phyloP scores from a whole-genome alignment of 2,329 filamentous ascomycete species.

The Mollisia scopiformis region DNA sequence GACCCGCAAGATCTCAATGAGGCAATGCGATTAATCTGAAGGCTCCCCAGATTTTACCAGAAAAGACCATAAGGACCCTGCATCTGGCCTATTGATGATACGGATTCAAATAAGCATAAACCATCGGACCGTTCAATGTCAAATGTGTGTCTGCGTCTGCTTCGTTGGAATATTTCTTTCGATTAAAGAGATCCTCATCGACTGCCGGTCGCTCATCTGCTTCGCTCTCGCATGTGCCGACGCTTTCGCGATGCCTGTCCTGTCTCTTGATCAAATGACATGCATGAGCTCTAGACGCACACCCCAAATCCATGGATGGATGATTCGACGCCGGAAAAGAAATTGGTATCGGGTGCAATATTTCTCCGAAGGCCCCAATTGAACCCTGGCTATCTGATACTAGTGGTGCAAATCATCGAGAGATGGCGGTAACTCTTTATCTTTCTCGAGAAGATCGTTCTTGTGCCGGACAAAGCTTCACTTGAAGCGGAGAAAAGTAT shows the following conservation, averaged over 20 bases:
- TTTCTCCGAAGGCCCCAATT: neutral
- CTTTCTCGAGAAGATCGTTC: neutral
- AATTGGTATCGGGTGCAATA: neutral
- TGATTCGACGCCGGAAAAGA: neutral
- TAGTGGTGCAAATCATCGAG: neutral
- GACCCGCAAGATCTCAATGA: neutral
- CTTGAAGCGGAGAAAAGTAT: slow-evolving; percentile 1
- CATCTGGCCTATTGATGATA: neutral
- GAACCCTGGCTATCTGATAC: neutral
- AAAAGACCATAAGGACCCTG: neutral
- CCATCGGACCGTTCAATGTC: neutral
- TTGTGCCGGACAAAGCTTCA: slow-evolving; percentile 5
- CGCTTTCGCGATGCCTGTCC: slow-evolving; percentile 1
- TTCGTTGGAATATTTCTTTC: no score
- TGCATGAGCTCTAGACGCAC: slow-evolving; percentile 15
- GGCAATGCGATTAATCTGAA: neutral
- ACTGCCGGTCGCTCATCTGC: slow-evolving; percentile 15
- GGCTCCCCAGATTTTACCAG: neutral
- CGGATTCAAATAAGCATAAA: neutral
- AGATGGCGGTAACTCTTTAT: neutral
- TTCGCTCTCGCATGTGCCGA: slow-evolving; percentile 17
- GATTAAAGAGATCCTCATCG: no score
- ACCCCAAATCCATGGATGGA: neutral
- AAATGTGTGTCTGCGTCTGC: no score
- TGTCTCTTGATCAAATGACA: slow-evolving; percentile 21